These are phyloP conservation scores for Cryphonectria nitschkei DNA, from an alignment of 2,329 filamentous ascomycete genomes.

Conservation along the genomic window DNA sequence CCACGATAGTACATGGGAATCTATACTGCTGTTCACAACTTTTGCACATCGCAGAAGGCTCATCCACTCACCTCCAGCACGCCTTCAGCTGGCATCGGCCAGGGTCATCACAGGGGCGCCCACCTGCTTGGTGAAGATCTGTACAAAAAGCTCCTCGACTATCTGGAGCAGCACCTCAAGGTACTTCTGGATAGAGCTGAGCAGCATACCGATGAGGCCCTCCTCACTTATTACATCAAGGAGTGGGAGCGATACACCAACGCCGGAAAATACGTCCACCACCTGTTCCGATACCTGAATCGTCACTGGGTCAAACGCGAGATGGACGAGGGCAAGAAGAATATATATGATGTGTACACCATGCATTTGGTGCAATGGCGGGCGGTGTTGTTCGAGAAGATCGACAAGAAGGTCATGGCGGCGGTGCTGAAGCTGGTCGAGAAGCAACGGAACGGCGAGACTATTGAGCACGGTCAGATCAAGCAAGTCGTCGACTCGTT, in stretches of 20 bases:
- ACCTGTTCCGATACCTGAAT: constrained; percentile 94
- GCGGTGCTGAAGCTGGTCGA: constrained; percentile 94
- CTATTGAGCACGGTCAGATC: constrained; percentile 95
- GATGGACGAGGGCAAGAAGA: constrained; percentile 98
- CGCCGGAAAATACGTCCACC: constrained; percentile 96
- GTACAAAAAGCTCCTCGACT: constrained; percentile 87
- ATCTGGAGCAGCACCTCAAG: constrained; percentile 78
- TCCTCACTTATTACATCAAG: constrained; percentile 90
- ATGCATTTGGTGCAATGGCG: constrained; percentile 96
- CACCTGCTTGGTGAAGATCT: constrained; percentile 95
- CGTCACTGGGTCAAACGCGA: constrained; percentile 99
- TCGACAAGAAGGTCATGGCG: constrained; percentile 89
- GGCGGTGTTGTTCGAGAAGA: constrained; percentile 81
- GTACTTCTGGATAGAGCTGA: constrained; percentile 73
- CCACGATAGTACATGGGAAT: constrained; percentile 82
- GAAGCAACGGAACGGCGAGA: constrained; percentile 96
- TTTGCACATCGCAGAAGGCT: constrained; percentile 97
- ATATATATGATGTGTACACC: constrained; percentile 97
- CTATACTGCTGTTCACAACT: constrained; percentile 98
- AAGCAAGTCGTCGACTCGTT: constrained; percentile 97
- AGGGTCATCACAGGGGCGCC: constrained; percentile 47
- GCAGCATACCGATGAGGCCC: constrained; percentile 83
- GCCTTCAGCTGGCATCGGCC: constrained; percentile 55
- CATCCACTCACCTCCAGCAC: constrained; percentile 15
- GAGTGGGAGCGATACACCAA: constrained; percentile 97